Evolutionary conservation across 805 yeast genomes (phyloP), one percentile per base, ranked within the genome.

Genomic region (Nakazawaea holstii): DNA sequence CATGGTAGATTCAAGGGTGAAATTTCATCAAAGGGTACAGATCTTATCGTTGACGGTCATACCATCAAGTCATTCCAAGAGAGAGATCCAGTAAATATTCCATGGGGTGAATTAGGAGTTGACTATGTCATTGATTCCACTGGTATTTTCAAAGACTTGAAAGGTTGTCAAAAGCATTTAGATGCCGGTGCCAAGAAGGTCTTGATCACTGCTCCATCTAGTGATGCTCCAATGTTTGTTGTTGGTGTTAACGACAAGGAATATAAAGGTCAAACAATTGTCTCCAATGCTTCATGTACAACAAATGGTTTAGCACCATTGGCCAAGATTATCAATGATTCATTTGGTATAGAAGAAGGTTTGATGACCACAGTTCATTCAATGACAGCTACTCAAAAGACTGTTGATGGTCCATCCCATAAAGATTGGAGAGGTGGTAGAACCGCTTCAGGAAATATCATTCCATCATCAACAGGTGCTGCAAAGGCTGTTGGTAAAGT

Each of bases 351-450:
- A 59, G 82, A 79, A 65, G 87, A 81, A 70, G 87, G 84, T 72
- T 76, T 81, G 65, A 81, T 81, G 87, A 80, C 87, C 71, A 80
- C 86, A 54, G 84, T 79, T 52, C 86, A 80, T 74, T 77, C 85
- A 62, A 73, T 79, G 70, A 80, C 86, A 53, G 86, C 86, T 53
- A 77, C 86, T 55, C 86, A 81, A 69, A 80, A 80, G 74, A 79
- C 85, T 53, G 87, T 81, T 59, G 87, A 81, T 65, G 86, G 86
- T 72, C 84, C 86, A 65, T 80, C 87, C 66, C 84, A 79, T 73
- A 81, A 81, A 73, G 87, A 80, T 73, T 80, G 87, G 87, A 79
- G 87, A 78, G 86, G 86, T 73, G 87, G 86, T 68, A 77, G 87
- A 74, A 79, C 86, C 59, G 87, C 87, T 62, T 78, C 84, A 53